Conservation (phyloP, 176 grass and related monocot genomes). For the Eleusine indica region DNA sequence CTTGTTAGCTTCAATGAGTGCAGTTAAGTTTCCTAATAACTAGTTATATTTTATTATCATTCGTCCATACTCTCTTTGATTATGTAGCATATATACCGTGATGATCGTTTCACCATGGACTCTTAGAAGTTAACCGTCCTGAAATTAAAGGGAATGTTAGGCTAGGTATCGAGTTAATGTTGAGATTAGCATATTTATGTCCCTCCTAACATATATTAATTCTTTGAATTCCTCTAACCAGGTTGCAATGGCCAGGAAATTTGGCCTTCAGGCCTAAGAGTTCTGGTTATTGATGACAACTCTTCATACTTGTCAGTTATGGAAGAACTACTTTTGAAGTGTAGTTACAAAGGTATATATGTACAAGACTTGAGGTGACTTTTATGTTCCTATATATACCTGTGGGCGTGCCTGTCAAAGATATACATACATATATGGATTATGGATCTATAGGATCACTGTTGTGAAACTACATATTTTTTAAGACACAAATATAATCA, state of each 20-base stretch:
- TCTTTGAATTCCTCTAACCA: neutral
- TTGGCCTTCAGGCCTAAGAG: slow-evolving; percentile 46
- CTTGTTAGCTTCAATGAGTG: neutral
- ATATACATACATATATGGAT: too few species aligned
- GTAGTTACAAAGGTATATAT: slow-evolving; percentile 47
- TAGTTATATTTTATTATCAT: neutral
- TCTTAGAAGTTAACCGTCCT: neutral
- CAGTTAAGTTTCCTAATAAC: neutral
- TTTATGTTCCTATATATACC: too few species aligned
- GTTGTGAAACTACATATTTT: neutral
- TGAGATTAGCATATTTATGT: neutral
- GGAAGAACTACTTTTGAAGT: slow-evolving; percentile 48
- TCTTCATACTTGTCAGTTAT: slow-evolving; percentile 31
- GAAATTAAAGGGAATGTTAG: neutral
- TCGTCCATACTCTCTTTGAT: neutral
- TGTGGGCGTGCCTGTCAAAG: too few species aligned
- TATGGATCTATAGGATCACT: too few species aligned
- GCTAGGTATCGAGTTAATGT: neutral
- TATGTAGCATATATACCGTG: neutral
- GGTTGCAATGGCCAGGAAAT: slow-evolving; percentile 15
- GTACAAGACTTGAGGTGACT: neutral
- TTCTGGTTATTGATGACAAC: slow-evolving; percentile 49
- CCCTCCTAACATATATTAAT: neutral
- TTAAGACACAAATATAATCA: neutral
- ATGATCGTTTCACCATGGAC: neutral